A percentile compares a stretch with the other conserved stretches of the same genome.
phyloP scores from a whole-genome alignment of 2,329 filamentous ascomycete species.

The Colletotrichum lupini region DNA sequence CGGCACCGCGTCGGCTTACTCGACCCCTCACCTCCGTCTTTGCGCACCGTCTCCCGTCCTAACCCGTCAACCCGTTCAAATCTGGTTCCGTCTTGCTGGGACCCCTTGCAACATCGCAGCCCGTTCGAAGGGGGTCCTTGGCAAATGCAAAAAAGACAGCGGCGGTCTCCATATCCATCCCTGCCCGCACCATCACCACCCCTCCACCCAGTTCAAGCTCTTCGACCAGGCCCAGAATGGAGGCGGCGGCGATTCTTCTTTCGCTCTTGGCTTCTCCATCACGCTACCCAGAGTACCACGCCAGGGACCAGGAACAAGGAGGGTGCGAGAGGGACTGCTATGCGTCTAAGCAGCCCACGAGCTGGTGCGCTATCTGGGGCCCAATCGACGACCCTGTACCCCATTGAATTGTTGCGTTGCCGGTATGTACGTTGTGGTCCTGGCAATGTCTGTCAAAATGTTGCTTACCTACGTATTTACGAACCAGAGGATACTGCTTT shows the following conservation, averaged over 20 bases:
- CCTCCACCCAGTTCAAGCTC: conserved; percentile 24
- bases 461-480: conserved; percentile 34
- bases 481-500: conserved; percentile 23
- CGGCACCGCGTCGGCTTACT: conserved; percentile 31
- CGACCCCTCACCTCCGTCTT: conserved; percentile 30
- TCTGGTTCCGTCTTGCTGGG: conserved; percentile 10
- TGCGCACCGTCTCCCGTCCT: conserved; percentile 22
- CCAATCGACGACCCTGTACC: conserved; percentile 1
- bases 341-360: conserved; percentile 31
- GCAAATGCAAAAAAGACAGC: conserved; percentile 15
- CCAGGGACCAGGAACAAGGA: conserved; percentile 26
- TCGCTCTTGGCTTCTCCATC: conserved; percentile 5
- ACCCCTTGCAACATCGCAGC: conserved; percentile 19
- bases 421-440: conserved; percentile 14
- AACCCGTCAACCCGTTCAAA: conserved; percentile 1
- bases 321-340: conserved; percentile 11
- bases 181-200: conserved; percentile 19
- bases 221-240: conserved; percentile 19
- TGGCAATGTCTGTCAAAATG: conserved; percentile 14
- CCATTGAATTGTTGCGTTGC: conserved; percentile 22
- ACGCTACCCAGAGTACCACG: conserved; percentile 19
- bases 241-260: conserved; percentile 16
- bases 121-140: conserved; percentile 20
- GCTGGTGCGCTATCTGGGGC: conserved; percentile 19
- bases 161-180: conserved; percentile 6